Percentiles rank a stretch among this genome's conserved stretches.
phyloP scores from a whole-genome alignment of 495 filamentous ascomycete genomes.

The Cercophora newfieldiana region DNA sequence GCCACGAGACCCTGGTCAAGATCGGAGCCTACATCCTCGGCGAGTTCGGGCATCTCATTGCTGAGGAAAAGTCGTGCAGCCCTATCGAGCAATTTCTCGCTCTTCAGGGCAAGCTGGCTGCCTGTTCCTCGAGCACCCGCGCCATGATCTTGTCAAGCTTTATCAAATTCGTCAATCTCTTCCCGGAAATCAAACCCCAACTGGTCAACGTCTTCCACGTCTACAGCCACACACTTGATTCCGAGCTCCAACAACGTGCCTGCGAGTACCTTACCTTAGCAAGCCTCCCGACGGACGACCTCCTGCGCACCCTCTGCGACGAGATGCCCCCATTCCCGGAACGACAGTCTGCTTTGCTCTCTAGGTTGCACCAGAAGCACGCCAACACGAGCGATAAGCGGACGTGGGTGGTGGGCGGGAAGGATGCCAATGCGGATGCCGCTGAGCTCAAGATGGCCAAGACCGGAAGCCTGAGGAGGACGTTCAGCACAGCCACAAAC shows the following conservation, averaged over 20 bases:
- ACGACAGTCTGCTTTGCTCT: slow-evolving; percentile 85
- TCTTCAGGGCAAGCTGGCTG: slow-evolving; percentile 84
- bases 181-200: slow-evolving; percentile 97
- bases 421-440: slow-evolving; percentile 82
- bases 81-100: slow-evolving; percentile 98
- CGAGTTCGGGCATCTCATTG: slow-evolving; percentile 96
- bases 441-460: slow-evolving; percentile 81
- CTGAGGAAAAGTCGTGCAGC: slow-evolving; percentile 89
- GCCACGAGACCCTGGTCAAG: slow-evolving; percentile 95
- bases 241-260: slow-evolving; percentile 93
- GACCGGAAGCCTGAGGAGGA: slow-evolving; percentile 78
- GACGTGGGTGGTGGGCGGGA: slow-evolving; percentile 94
- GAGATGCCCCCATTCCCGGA: slow-evolving; percentile 99
- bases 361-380: slow-evolving; percentile 90
- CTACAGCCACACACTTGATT: slow-evolving; percentile 93
- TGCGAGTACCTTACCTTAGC: slow-evolving; percentile 93
- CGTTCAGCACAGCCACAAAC: slow-evolving; percentile 66
- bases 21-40: slow-evolving; percentile 95
- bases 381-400: slow-evolving; percentile 87
- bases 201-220: slow-evolving; percentile 84
- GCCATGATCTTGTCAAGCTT: slow-evolving; percentile 94
- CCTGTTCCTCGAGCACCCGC: slow-evolving; percentile 82
- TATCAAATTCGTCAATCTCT: slow-evolving; percentile 97
- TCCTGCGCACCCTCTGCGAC: slow-evolving; percentile 93
- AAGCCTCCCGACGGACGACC: slow-evolving; percentile 82